Base-by-base conservation (phyloP, 352 stramenopile genomes). In the Pythium guiyangense region DNA sequence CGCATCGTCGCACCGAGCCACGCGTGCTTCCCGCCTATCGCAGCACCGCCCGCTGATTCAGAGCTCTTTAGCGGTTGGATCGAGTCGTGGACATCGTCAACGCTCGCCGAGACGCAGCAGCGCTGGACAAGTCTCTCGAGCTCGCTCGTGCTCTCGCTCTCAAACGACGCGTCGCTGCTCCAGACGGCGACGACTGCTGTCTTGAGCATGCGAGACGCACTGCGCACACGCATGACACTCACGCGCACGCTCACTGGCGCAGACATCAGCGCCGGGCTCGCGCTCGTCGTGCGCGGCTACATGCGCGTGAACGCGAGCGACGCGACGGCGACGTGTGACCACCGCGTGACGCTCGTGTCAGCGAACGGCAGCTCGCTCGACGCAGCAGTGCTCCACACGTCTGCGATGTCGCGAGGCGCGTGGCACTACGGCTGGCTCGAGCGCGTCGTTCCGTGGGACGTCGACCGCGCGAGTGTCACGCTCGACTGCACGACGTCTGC, bases 1-100 rank as follows among this genome's bases (percentile, higher is more conserved):
- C 25, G 40, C 22, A 9, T 86, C 11, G 22, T 50, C 2, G 65
- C 78, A 15, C 73, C 77, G 17, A 66, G 67, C 6, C 29, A 25
- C 5, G 75, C 77, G 17, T 88, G 77, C 22, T 70, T 61, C 39
- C 52, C 55, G 1, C 52, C 62, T 9, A 43, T 58, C 0, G 50
- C 40, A 1, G 46, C 45, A 0, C 49, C 69, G 4, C 57, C 62
- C 17, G 25, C 67, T 0, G 65, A 84, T 22, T 54, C 69, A 0
- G 49, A 77, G 15, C 40, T 64, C 25, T 54, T 86, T 18, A 78
- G 69, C 50, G 78, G 75, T 0, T 88, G 75, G 78, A 63, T 82
- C 40, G 72, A 79, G 29, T 20, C 62, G 3, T 88, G 75, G 75
- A 58, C 71, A 48, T 22, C 73, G 31, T 67, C 74, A 8, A 70